Evolutionary conservation across 805 yeast species (phyloP).

Genomic region (Schizosaccharomyces japonicus): DNA sequence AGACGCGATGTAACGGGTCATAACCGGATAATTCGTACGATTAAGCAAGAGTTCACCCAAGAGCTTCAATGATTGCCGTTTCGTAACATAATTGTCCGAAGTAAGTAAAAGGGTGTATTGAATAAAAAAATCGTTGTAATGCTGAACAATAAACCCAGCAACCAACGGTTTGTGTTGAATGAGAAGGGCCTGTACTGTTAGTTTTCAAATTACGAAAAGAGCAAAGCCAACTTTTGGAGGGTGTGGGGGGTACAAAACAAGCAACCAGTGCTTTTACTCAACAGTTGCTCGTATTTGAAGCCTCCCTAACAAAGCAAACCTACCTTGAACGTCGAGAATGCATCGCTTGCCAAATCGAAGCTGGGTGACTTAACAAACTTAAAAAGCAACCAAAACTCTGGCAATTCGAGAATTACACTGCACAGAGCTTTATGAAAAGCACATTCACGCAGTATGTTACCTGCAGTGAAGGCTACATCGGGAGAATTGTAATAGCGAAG

Average conservation of each 20-base stretch:
- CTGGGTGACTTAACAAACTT: conserved; percentile 48
- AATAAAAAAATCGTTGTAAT: conserved; percentile 24
- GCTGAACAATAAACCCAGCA: conserved; percentile 34
- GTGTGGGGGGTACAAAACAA: no score
- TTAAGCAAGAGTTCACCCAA: conserved; percentile 48
- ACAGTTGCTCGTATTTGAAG: no score
- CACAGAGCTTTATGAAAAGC: conserved; percentile 53
- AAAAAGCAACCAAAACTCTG: conserved; percentile 56
- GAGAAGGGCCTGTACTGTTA: conserved; percentile 25
- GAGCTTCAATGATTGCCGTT: conserved; percentile 63
- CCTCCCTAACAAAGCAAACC: background rate
- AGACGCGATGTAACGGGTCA: conserved; percentile 55
- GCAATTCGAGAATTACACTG: conserved; percentile 32
- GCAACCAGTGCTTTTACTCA: no score
- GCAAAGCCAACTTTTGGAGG: no score
- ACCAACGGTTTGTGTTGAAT: conserved; percentile 46
- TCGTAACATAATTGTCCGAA: conserved; percentile 69
- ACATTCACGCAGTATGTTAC: conserved; percentile 65
- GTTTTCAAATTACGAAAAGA: background rate
- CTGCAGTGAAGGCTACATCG: conserved; percentile 50
- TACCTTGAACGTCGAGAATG: conserved; percentile 47
- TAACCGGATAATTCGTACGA: conserved; percentile 43
- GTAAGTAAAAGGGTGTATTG: conserved; percentile 47
- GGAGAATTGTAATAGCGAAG: conserved; percentile 41
- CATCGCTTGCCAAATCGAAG: conserved; percentile 78